A percentile compares a stretch with the other conserved stretches of the same genome.
Conservation (phyloP, 306 rosid genomes). For the Vachellia pachyceras region DNA sequence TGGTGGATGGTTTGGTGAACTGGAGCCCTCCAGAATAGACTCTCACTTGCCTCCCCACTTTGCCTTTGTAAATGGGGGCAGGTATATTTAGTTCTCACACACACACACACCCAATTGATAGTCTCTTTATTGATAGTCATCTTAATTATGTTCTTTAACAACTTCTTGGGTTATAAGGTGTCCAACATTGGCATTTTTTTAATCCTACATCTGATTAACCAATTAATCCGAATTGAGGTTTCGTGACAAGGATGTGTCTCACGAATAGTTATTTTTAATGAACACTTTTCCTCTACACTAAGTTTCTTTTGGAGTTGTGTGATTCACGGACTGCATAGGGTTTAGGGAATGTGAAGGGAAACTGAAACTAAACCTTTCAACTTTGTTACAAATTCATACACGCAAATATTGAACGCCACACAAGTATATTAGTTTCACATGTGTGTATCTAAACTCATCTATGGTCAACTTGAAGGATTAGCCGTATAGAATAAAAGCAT, state of each 20-base stretch:
- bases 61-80: conserved; percentile 19
- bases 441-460: neutral
- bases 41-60: conserved; percentile 6
- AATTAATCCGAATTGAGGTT: neutral
- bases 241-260: too few relatives aligned
- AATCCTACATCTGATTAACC: too few relatives aligned
- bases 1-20: conserved; percentile 42
- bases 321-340: too few relatives aligned
- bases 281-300: too few relatives aligned
- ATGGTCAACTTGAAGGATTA: too few relatives aligned
- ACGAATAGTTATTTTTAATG: too few relatives aligned
- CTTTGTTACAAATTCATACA: neutral
- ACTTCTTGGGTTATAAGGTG: too few relatives aligned
- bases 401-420: neutral
- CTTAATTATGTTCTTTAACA: conserved; percentile 5
- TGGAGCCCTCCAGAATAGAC: conserved; percentile 45
- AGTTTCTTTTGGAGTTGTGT: too few relatives aligned
- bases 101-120: too few relatives aligned
- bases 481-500: neutral
- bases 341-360: neutral
- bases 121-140: neutral
- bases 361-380: conserved; percentile 1
- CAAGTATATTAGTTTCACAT: conserved; percentile 11
- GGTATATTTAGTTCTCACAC: neutral
- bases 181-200: too few relatives aligned